Base-by-base conservation (phyloP, 208 protist species). In the Jaenimonas drosophilae region DNA sequence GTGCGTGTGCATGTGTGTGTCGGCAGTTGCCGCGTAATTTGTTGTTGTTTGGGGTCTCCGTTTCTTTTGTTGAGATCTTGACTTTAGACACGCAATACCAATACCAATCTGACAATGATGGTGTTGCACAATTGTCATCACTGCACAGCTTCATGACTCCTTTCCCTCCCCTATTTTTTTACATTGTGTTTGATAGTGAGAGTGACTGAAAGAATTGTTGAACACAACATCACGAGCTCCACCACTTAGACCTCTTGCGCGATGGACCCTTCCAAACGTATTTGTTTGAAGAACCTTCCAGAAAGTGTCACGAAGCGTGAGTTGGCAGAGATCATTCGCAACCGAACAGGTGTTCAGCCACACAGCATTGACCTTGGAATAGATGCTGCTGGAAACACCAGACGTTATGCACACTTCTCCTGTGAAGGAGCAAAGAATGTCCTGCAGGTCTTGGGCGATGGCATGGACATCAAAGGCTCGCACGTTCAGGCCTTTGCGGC, bases 231-330 rank as follows among this genome's bases (percentile, higher is more conserved):
- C 9, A 34, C 9, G 11, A 9, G 9, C 14, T 9, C 14, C 14
- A 14, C 9, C 31, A 34, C 9, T 34, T 34, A 34, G 14, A 34
- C 11, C 31, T 16, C 31, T 16, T 34, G 11, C 9, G 31, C 29
- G 2, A 91, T 92, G 79, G 84, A 93, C 52, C 84, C 84, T 0
- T 68, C 84, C 1, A 93, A 93, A 56, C 84, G 84, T 25, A 71
- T 93, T 24, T 89, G 76, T 37, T 53, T 93, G 4, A 89, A 89
- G 37, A 87, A 89, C 47, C 65, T 93, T 17, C 84, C 84, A 3
- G 64, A 70, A 16, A 62, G 71, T 5, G 78, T 66, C 49, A 89
- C 84, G 6, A 93, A 93, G 58, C 70, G 76, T 17, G 79, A 93
- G 24, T 76, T 93, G 32, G 79, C 79, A 4, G 76, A 89, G 33